Conservation (phyloP, 2,329 filamentous ascomycete species). For the Botrytis fabae region DNA sequence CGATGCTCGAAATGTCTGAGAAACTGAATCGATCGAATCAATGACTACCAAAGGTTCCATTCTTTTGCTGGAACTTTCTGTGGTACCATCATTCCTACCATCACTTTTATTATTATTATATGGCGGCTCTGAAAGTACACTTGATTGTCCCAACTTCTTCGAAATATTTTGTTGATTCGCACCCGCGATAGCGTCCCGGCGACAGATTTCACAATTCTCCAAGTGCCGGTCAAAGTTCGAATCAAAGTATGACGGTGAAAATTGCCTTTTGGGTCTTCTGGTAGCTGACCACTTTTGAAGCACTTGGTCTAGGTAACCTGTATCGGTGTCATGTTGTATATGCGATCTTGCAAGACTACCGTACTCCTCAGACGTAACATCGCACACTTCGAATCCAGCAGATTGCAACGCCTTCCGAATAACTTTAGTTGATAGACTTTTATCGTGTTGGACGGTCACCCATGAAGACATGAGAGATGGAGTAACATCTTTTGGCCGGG, state of each 20-base stretch:
- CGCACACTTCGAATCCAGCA: slow-evolving; percentile 59
- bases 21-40: slow-evolving; percentile 37
- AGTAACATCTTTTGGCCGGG: slow-evolving; percentile 58
- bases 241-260: slow-evolving; percentile 29
- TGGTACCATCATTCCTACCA: slow-evolving; percentile 4
- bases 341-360: slow-evolving; percentile 15
- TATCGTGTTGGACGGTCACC: slow-evolving; percentile 59
- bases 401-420: slow-evolving; percentile 53
- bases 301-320: slow-evolving; percentile 37
- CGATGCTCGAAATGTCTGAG: slow-evolving; percentile 50
- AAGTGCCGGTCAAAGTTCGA: slow-evolving; percentile 42
- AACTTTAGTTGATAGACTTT: slow-evolving; percentile 45
- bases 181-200: slow-evolving; percentile 41
- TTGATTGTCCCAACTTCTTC: slow-evolving; percentile 8
- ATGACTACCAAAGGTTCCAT: slow-evolving; percentile 40
- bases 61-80: slow-evolving; percentile 10
- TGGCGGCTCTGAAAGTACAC: slow-evolving; percentile 7
- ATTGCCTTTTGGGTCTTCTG: slow-evolving; percentile 27
- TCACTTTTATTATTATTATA: neutral
- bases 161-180: slow-evolving; percentile 31
- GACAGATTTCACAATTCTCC: slow-evolving; percentile 53
- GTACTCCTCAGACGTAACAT: slow-evolving; percentile 30
- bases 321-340: slow-evolving; percentile 28
- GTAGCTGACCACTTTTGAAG: slow-evolving; percentile 30
- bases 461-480: slow-evolving; percentile 71